Base-by-base conservation (phyloP, 2,329 filamentous ascomycete genomes). In the Cercospora citrullina region DNA sequence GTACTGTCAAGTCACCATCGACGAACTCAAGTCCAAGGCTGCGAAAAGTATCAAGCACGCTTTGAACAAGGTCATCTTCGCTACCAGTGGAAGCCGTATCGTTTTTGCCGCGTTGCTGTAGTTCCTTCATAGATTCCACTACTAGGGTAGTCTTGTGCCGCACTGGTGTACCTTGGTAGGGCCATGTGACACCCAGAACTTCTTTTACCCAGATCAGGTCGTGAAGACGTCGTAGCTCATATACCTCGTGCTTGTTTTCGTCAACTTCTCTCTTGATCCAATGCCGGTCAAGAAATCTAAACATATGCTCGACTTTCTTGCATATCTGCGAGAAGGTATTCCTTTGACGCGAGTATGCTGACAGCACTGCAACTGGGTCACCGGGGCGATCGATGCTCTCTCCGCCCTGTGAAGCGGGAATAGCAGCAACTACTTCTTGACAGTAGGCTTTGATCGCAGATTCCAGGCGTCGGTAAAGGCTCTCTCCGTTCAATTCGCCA, bases 211-310 rank as follows among this genome's bases (percentile, higher is more conserved):
- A 58, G 3, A 58, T 33, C 30, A 31, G 18, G 3, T 58, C 28
- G 55, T 58, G 55, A 6, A 58, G 30, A 33, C 23, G 28, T 58
- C 55, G 16, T 30, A 58, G 8, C 55, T 16, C 12, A 23, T 31
- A 58, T 5, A 58, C 23, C 26, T 21, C 26, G 9, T 23, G 26
- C 9, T 33, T 23, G 8, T 28, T 33, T 21, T 58, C 55, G 18
- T 58, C 55, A 2, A 58, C 28, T 21, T 58, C 55, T 33, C 55
- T 30, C 12, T 58, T 58, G 16, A 58, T 33, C 55, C 55, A 58
- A 33, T 58, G 55, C n/a, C 55, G 55, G 23, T 58, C 55, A 21
- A 58, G 55, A 33, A 58, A 58, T 10, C 55, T 14, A 33, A 58
- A 58, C 16, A 58, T 30, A 18, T 58, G 55, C 55, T 58, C 28